These are phyloP conservation scores for Botrytis cinerea DNA, from an alignment of 2,329 filamentous ascomycete species.

Conservation along the genomic window DNA sequence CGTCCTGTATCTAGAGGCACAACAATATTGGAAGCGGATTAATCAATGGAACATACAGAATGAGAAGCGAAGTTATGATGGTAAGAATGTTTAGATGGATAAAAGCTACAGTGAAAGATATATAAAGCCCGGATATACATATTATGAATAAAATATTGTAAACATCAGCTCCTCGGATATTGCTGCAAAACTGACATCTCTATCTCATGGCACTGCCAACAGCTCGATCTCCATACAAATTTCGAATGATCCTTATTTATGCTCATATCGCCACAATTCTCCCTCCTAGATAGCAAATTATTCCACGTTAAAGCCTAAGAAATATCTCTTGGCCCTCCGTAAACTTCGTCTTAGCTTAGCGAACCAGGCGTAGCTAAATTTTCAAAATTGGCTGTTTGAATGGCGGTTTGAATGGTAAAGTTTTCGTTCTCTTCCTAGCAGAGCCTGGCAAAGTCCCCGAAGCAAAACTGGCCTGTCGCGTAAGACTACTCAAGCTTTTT, in stretches of 20 bases:
- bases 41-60: neutral
- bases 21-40: neutral
- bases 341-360: neutral
- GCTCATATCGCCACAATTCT: neutral
- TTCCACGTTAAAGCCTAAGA: neutral
- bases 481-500: conserved; percentile 23
- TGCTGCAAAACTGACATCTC: neutral
- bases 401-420: conserved; percentile 22
- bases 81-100: neutral
- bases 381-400: conserved; percentile 14
- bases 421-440: conserved; percentile 18
- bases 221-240: neutral
- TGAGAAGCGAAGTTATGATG: neutral
- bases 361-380: neutral
- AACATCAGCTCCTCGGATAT: neutral
- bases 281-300: neutral
- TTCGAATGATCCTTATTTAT: neutral
- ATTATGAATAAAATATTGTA: neutral
- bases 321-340: neutral
- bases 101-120: neutral
- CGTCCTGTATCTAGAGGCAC: neutral
- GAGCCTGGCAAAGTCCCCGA: conserved; percentile 17
- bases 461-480: conserved; percentile 15
- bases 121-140: neutral
- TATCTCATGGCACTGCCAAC: neutral